A percentile compares a stretch with the other conserved stretches of the same genome.
These are phyloP conservation scores for Ceratocystis cubensis DNA, from an alignment of 2,329 filamentous ascomycete genomes.

Conservation along the genomic window DNA sequence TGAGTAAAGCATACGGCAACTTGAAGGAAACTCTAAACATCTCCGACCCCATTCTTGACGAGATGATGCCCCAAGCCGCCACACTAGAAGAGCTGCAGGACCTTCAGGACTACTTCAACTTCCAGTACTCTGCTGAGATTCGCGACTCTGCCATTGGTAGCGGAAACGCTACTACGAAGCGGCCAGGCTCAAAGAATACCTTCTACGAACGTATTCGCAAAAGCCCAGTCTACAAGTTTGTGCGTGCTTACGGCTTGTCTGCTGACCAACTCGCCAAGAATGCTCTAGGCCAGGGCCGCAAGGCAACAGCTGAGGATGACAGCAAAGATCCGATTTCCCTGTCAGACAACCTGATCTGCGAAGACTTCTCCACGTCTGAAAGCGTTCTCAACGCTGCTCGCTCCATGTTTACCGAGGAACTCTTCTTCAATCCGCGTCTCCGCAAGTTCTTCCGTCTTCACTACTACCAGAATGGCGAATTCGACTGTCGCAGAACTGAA, in stretches of 20 bases:
- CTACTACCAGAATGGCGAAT: slow-evolving; percentile 70
- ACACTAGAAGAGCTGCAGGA: slow-evolving; percentile 96
- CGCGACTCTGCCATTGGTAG: slow-evolving; percentile 62
- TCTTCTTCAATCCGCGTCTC: slow-evolving; percentile 77
- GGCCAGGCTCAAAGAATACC: slow-evolving; percentile 69
- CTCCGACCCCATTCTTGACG: slow-evolving; percentile 62
- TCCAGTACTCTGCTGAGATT: slow-evolving; percentile 74
- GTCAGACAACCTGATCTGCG: slow-evolving; percentile 63
- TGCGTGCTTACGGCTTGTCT: slow-evolving; percentile 79
- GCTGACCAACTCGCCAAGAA: slow-evolving; percentile 84
- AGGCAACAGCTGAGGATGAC: slow-evolving; percentile 75
- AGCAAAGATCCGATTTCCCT: slow-evolving; percentile 69
- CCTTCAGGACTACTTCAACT: slow-evolving; percentile 90
- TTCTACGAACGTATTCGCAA: slow-evolving; percentile 75
- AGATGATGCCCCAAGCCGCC: slow-evolving; percentile 65
- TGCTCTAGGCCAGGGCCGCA: slow-evolving; percentile 62
- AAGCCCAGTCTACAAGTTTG: slow-evolving; percentile 66
- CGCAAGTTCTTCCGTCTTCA: slow-evolving; percentile 71
- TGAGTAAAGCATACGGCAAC: slow-evolving; percentile 67
- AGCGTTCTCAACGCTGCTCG: slow-evolving; percentile 69
- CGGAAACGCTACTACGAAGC: slow-evolving; percentile 54
- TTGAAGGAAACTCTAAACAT: slow-evolving; percentile 50
- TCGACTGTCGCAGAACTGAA: slow-evolving; percentile 83
- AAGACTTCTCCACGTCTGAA: slow-evolving; percentile 62
- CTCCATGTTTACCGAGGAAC: slow-evolving; percentile 80